Evolutionary conservation across 75 land plant species (phyloP).

Genomic region (Adiantum capillusveneris): DNA sequence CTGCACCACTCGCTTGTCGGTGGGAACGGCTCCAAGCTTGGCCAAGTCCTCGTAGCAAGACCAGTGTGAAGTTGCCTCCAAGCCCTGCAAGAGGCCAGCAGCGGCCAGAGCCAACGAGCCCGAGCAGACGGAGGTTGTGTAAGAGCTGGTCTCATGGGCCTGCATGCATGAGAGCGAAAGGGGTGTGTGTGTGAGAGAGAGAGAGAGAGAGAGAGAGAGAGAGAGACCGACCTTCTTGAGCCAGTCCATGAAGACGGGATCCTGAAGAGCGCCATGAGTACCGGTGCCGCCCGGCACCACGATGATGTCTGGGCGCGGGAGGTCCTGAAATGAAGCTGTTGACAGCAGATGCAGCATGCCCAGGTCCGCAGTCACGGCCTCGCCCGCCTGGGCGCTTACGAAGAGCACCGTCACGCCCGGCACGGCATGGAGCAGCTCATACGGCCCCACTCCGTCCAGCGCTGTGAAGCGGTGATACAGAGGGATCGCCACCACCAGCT

Average conservation of each 20-base stretch:
- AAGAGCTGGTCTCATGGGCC: too few relatives aligned
- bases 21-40: too few relatives aligned
- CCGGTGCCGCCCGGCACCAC: slow-evolving; percentile 32
- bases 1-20: too few relatives aligned
- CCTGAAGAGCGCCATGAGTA: slow-evolving; percentile 10
- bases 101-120: too few relatives aligned
- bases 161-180: too few relatives aligned
- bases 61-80: too few relatives aligned
- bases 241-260: slow-evolving; percentile 26
- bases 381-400: slow-evolving; percentile 19
- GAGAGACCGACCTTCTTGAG: slow-evolving; percentile 5
- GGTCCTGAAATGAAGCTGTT: slow-evolving; percentile 25
- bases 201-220: too few relatives aligned
- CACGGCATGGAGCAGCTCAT: slow-evolving; percentile 17
- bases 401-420: slow-evolving; percentile 25
- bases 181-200: too few relatives aligned
- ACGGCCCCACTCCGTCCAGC: slow-evolving; percentile 31
- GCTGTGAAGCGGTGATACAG: slow-evolving; percentile 25
- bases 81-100: too few relatives aligned
- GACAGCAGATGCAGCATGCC: slow-evolving; percentile 21
- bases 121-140: too few relatives aligned
- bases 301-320: slow-evolving; percentile 26
- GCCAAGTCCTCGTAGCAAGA: too few relatives aligned
- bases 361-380: slow-evolving; percentile 8
- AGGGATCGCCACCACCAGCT: slow-evolving; percentile 18